Percentiles rank a stretch among this genome's conserved stretches.
These are phyloP conservation scores for Pythium scleroteichum DNA, from an alignment of 352 stramenopile species.

Conservation along the genomic window DNA sequence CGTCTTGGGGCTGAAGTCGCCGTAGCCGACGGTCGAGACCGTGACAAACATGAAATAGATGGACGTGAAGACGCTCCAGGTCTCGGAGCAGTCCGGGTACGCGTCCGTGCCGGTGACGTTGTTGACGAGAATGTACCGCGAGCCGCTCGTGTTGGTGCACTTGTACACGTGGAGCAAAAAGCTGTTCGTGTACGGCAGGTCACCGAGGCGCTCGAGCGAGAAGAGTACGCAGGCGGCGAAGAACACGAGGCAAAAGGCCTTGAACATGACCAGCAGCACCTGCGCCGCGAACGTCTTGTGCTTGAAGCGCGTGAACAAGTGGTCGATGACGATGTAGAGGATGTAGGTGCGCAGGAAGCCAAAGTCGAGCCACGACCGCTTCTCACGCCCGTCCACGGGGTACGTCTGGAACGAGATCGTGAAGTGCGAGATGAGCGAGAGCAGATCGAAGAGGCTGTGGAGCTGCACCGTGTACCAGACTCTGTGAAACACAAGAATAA, in stretches of 20 bases:
- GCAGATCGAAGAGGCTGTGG: conserved; percentile 77
- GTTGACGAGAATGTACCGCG: conserved; percentile 47
- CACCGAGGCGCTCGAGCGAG: conserved; percentile 81
- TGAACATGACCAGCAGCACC: conserved; percentile 78
- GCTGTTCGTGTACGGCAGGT: conserved; percentile 78
- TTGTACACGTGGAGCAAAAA: conserved; percentile 88
- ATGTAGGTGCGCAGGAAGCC: conserved; percentile 85
- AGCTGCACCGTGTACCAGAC: conserved; percentile 60
- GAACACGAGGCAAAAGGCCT: conserved; percentile 76
- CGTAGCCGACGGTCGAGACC: conserved; percentile 85
- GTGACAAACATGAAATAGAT: conserved; percentile 92
- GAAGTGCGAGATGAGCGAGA: conserved; percentile 86
- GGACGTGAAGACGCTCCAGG: conserved; percentile 86
- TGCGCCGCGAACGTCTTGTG: conserved; percentile 84
- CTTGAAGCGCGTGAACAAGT: conserved; percentile 66
- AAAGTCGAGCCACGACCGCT: conserved; percentile 86
- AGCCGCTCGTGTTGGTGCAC: conserved; percentile 57
- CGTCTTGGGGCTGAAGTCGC: conserved; percentile 84
- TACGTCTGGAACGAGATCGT: conserved; percentile 73
- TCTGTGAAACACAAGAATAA: conserved; percentile 30
- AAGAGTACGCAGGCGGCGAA: conserved; percentile 83
- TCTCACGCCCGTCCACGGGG: conserved; percentile 43
- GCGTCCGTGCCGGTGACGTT: conserved; percentile 50
- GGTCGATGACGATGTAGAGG: conserved; percentile 77
- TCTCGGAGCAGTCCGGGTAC: conserved; percentile 67